Percentiles rank a stretch among this genome's conserved stretches.
These are phyloP conservation scores for Mycena rebaudengoi DNA, from an alignment of 768 basidiomycete genomes.

Conservation along the genomic window DNA sequence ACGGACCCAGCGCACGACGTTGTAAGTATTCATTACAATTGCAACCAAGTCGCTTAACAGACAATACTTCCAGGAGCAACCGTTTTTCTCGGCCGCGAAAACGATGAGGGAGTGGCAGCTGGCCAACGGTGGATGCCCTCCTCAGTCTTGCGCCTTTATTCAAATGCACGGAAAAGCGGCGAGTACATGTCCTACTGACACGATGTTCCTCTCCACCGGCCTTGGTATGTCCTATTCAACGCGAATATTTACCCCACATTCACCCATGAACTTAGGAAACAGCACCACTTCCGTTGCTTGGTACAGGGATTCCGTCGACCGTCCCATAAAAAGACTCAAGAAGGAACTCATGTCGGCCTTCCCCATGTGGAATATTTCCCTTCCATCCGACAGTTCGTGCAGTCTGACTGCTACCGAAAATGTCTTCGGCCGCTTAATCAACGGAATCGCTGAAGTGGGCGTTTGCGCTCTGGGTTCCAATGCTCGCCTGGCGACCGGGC, in stretches of 20 bases:
- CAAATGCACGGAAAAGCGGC: constrained; percentile 57
- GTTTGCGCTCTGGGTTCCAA: constrained; percentile 43
- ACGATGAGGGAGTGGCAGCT: constrained; percentile 52
- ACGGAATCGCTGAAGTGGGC: constrained; percentile 38
- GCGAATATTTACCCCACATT: background rate
- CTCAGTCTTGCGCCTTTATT: constrained; percentile 51
- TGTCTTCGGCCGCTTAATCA: constrained; percentile 54
- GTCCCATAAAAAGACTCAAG: constrained; percentile 48
- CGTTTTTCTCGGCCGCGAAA: constrained; percentile 51
- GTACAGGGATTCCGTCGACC: constrained; percentile 45
- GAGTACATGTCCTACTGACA: constrained; percentile 47
- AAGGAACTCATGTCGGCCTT: constrained; percentile 39
- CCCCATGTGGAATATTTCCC: constrained; percentile 46
- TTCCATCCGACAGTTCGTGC: constrained; percentile 52
- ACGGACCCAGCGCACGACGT: constrained; percentile 60
- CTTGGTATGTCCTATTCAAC: constrained; percentile 42
- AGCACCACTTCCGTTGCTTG: constrained; percentile 39
- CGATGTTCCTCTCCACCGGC: constrained; percentile 55
- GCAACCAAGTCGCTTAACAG: background rate
- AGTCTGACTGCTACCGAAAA: constrained; percentile 53
- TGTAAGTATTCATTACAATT: constrained; percentile 32
- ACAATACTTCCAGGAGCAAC: constrained; percentile 51
- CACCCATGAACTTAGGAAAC: constrained; percentile 23
- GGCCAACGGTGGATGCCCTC: constrained; percentile 46
- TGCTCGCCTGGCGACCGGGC: constrained; percentile 38